These are phyloP conservation scores for Madurella fahalii DNA, from an alignment of 2,329 filamentous ascomycete species.

Conservation along the genomic window DNA sequence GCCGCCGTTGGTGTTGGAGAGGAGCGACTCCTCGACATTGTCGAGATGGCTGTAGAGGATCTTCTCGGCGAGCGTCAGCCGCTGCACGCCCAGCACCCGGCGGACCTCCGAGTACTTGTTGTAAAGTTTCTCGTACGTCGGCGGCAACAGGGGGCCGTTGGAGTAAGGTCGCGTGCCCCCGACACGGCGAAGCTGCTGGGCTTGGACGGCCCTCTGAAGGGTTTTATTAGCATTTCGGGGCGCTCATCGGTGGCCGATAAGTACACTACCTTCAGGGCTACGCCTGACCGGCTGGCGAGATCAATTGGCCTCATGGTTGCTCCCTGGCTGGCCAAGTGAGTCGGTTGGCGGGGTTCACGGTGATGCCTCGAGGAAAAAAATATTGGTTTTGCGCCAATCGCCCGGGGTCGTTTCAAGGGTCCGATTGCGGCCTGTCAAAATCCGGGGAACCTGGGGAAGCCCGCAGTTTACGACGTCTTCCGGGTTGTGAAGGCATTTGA, in stretches of 20 bases:
- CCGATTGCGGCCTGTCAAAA: constrained; percentile 15
- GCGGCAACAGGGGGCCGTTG: constrained; percentile 42
- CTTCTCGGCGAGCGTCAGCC: constrained; percentile 91
- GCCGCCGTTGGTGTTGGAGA: constrained; percentile 79
- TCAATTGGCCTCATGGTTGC: constrained; percentile 47
- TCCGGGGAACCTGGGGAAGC: constrained; percentile 10
- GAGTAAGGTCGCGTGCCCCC: constrained; percentile 27
- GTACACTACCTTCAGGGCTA: constrained; percentile 42
- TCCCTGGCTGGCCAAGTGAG: constrained; percentile 17
- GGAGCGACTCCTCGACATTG: constrained; percentile 80
- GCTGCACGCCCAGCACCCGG: constrained; percentile 61
- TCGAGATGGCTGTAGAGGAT: constrained; percentile 96
- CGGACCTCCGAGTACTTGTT: constrained; percentile 71
- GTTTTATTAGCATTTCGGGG: constrained; percentile 1
- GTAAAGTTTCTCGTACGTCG: constrained; percentile 79
- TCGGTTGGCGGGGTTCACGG: constrained; percentile 10
- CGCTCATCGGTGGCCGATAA: neutral
- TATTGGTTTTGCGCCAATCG: constrained; percentile 12
- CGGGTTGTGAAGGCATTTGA: neutral
- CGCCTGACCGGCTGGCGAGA: constrained; percentile 46
- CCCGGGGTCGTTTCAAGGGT: neutral
- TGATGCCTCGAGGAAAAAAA: constrained; percentile 10
- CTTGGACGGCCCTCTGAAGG: constrained; percentile 35
- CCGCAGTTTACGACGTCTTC: neutral
- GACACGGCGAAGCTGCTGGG: constrained; percentile 30